A percentile compares a stretch with the other conserved stretches of the same genome.
These are phyloP conservation scores for Gynochthodes officinalis DNA, from an alignment of 257 asterid species.

Conservation along the genomic window DNA sequence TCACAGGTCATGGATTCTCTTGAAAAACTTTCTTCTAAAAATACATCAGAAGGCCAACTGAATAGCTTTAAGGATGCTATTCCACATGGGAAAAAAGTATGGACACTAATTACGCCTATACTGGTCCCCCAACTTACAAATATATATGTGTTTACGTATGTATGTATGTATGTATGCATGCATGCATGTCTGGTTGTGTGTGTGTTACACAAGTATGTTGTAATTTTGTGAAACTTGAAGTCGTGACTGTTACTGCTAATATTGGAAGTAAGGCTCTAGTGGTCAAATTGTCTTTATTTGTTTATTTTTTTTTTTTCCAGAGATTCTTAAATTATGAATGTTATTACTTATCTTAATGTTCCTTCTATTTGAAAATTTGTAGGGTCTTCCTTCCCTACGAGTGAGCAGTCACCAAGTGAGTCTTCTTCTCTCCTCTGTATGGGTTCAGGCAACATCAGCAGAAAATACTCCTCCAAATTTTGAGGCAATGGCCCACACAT, in stretches of 20 bases:
- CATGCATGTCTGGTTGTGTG: too few relatives aligned
- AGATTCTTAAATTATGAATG: background rate
- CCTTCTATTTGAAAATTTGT: slow-evolving; percentile 11
- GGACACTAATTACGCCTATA: background rate
- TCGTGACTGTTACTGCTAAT: background rate
- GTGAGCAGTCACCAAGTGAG: slow-evolving; percentile 48
- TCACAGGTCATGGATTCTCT: slow-evolving; percentile 17
- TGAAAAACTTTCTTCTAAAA: slow-evolving; percentile 18
- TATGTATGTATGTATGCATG: background rate
- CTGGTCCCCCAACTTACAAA: background rate
- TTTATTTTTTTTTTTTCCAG: background rate
- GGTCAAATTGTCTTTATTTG: background rate
- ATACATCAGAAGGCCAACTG: slow-evolving; percentile 25
- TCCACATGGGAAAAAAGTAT: slow-evolving; percentile 28
- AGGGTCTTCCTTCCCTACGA: slow-evolving; percentile 45
- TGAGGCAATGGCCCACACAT: slow-evolving; percentile 49
- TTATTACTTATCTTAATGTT: background rate
- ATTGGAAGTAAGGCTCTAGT: background rate
- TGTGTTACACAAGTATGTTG: too few relatives aligned
- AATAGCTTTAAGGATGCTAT: slow-evolving; percentile 27
- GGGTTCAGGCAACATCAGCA: slow-evolving; percentile 43
- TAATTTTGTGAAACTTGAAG: background rate
- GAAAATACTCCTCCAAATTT: slow-evolving; percentile 45
- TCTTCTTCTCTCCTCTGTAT: slow-evolving; percentile 50
- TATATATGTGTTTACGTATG: background rate